Base-by-base conservation (phyloP, 1,284 basidiomycete species). In the Anthracocystis panici-leucophaei region DNA sequence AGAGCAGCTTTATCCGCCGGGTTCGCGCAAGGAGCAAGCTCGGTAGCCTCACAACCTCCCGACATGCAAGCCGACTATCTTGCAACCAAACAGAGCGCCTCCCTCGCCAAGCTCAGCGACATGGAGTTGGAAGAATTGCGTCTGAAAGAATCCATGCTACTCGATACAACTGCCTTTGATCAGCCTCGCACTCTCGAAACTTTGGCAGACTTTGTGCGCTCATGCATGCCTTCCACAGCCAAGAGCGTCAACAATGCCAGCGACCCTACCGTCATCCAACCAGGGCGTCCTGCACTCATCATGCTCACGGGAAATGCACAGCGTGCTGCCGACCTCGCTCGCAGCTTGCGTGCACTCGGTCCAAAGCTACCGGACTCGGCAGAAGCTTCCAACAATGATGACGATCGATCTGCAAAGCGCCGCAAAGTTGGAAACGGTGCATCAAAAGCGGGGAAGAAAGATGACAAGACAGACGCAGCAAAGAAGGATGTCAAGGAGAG, bases 1-100 rank as follows among this genome's bases (percentile, higher is more conserved):
- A 54, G 78, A 57, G 69, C 73, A 4, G 75, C 78, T 3, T n/a
- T 76, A 10, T 63, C 70, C 8, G 70, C 75, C 38, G 69, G 71
- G 18, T 54, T 67, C n/a, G 59, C 67, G 33, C 61, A 65, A 58
- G 61, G 64, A 16, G 48, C 64, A 2, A 68, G 72, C n/a, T 74
- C 76, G 12, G 59, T 80, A 16, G 77, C 77, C 16, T 57, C 66
- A 14, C 71, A 73, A 35, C 79, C 79, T 2, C 49, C 65, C 5
- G 77, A 79, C 44, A 64, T 79, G 68, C 82, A 83, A 44, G 81
- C 81, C 35, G 82, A 83, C 73, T 82, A 77, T 42, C 53, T 83
- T 5, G n/a, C 60, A 5, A 44, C 69, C 29, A 74, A 77, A 45
- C 77, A 80, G 57, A 69, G 62, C 40, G 64, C 65, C 33, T 57